phyloP scores from a whole-genome alignment of 2,329 filamentous ascomycete species.

The Cryphonectria parasitica region DNA sequence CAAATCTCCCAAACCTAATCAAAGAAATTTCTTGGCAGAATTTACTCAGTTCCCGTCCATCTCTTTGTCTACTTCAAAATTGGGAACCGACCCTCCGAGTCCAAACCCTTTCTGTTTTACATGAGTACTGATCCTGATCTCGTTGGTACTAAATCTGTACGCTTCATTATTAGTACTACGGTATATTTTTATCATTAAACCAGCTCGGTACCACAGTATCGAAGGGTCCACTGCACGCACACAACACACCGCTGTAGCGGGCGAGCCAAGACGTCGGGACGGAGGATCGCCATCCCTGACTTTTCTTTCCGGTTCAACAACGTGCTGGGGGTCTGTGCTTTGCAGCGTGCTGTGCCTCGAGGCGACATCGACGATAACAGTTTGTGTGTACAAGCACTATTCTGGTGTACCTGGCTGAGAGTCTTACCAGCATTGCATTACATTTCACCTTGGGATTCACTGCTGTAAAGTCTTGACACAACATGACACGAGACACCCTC shows the following conservation, averaged over 20 bases:
- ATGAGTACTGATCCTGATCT: not conserved
- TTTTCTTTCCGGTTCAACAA: not conserved
- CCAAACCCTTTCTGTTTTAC: not conserved
- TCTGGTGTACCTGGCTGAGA: no score
- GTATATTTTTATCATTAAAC: no score
- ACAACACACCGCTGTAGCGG: not conserved
- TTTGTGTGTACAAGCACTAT: no score
- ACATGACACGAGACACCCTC: no score
- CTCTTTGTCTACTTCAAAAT: not conserved
- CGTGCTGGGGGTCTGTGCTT: not conserved
- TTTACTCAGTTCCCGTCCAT: not conserved
- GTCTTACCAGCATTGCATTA: no score
- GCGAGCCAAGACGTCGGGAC: constrained; percentile 1
- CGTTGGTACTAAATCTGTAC: no score
- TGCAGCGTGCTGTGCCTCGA: not conserved
- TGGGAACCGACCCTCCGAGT: not conserved
- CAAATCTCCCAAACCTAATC: not conserved
- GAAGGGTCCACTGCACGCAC: not conserved
- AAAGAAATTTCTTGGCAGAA: not conserved
- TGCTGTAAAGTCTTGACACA: no score
- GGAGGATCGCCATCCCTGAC: constrained; percentile 1
- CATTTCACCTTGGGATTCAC: no score
- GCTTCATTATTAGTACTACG: no score
- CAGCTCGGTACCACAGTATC: not conserved
- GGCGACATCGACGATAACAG: not conserved